Evolutionary conservation across 805 yeast genomes (phyloP).

Genomic region (Lachancea cidri): DNA sequence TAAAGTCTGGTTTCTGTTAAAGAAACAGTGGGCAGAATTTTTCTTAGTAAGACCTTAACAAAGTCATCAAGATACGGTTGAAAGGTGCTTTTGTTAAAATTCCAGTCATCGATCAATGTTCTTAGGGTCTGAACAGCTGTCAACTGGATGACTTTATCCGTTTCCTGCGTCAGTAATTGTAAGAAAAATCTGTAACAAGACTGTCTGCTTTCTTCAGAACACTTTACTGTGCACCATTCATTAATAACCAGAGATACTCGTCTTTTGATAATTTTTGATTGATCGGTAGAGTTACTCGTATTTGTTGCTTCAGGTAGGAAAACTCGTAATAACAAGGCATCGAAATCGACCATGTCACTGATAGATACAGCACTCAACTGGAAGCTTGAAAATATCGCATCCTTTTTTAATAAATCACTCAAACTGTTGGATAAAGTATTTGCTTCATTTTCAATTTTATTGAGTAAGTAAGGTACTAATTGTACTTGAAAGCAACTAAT

Average conservation of each 20-base stretch:
- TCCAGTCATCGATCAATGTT: constrained; percentile 78
- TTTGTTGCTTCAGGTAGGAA: constrained; percentile 57
- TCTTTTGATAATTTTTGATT: constrained; percentile 62
- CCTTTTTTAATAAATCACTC: constrained; percentile 60
- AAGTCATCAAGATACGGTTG: constrained; percentile 56
- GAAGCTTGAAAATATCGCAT: constrained; percentile 76
- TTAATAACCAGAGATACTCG: constrained; percentile 70
- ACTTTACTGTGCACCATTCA: constrained; percentile 74
- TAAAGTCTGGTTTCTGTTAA: constrained; percentile 74
- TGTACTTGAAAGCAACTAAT: constrained; percentile 56
- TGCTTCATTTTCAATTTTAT: constrained; percentile 46
- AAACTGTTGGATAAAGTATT: constrained; percentile 28
- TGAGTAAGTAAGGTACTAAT: constrained; percentile 50
- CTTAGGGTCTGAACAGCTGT: constrained; percentile 68
- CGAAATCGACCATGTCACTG: constrained; percentile 61
- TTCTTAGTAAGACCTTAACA: constrained; percentile 43
- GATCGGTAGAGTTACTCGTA: constrained; percentile 38
- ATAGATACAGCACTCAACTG: constrained; percentile 70
- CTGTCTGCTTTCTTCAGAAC: constrained; percentile 52
- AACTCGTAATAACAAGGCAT: constrained; percentile 50
- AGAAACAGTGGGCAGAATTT: constrained; percentile 45
- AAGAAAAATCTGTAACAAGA: constrained; percentile 55
- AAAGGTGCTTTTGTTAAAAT: constrained; percentile 65
- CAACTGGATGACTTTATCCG: constrained; percentile 77
- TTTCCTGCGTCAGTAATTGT: constrained; percentile 43